phyloP scores from a whole-genome alignment of 2,329 filamentous ascomycete species.

The Pleomassaria siparia region DNA sequence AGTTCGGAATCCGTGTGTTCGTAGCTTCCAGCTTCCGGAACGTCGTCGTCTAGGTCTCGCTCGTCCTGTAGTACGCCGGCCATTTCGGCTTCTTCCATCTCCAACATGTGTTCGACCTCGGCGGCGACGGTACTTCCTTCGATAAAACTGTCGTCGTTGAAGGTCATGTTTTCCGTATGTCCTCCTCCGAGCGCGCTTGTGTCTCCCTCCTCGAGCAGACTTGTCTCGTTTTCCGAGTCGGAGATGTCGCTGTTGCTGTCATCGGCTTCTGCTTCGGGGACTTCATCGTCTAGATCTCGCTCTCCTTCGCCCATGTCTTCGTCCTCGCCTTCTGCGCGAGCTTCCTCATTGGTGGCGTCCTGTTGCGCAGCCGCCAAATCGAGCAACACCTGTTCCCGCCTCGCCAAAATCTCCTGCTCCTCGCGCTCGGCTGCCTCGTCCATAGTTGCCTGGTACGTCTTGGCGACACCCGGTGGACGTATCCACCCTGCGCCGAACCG shows the following conservation, averaged over 20 bases:
- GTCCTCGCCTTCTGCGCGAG: slow-evolving; percentile 43
- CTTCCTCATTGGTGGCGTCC: slow-evolving; percentile 39
- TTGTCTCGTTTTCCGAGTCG: slow-evolving; percentile 24
- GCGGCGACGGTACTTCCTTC: slow-evolving; percentile 47
- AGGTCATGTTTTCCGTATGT: slow-evolving; percentile 55
- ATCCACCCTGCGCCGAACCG: slow-evolving; percentile 92
- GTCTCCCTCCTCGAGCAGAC: slow-evolving; percentile 47
- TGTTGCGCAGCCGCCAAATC: slow-evolving; percentile 68
- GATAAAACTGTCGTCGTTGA: slow-evolving; percentile 52
- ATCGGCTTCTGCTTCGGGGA: slow-evolving; percentile 38
- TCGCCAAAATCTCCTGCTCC: slow-evolving; percentile 76
- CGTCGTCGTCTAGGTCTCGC: slow-evolving; percentile 53
- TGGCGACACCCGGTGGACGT: slow-evolving; percentile 80
- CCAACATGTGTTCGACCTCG: slow-evolving; percentile 41
- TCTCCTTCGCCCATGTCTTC: slow-evolving; percentile 44
- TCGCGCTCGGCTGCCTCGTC: slow-evolving; percentile 88
- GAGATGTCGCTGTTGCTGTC: slow-evolving; percentile 41
- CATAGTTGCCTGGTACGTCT: slow-evolving; percentile 85
- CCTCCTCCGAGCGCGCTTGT: slow-evolving; percentile 46
- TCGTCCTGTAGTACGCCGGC: slow-evolving; percentile 51
- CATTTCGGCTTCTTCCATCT: slow-evolving; percentile 51
- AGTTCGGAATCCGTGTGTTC: slow-evolving; percentile 58
- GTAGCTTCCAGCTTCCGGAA: slow-evolving; percentile 56
- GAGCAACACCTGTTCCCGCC: slow-evolving; percentile 69
- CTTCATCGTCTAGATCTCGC: slow-evolving; percentile 46